phyloP scores from a whole-genome alignment of 768 basidiomycete genomes.

The Cantharellus cinnabarinus region DNA sequence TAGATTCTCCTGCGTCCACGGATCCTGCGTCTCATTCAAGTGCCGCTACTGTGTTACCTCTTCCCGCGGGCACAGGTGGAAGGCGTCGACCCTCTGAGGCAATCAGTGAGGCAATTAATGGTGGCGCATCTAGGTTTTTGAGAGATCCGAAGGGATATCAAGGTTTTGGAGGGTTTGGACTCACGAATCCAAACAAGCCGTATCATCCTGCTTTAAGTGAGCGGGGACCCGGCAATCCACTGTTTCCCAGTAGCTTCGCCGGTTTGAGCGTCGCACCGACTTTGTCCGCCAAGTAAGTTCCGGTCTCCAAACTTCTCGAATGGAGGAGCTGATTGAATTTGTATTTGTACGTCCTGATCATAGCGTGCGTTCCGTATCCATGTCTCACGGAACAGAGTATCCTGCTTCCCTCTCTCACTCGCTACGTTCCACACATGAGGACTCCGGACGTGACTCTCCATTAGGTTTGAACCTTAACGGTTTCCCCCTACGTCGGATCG shows the following conservation, averaged over 20 bases:
- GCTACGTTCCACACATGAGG: not conserved
- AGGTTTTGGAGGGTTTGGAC: not conserved
- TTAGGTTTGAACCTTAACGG: not conserved
- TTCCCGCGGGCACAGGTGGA: not conserved
- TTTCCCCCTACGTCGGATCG: not conserved
- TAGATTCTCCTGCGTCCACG: not conserved
- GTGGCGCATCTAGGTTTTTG: not conserved
- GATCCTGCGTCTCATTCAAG: not conserved
- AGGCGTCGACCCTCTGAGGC: not conserved
- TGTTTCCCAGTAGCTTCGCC: constrained; percentile 70
- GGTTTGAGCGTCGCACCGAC: constrained; percentile 46
- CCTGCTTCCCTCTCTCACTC: not conserved
- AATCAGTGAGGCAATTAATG: not conserved
- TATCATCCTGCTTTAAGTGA: constrained; percentile 17
- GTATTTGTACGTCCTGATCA: not conserved
- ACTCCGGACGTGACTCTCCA: not conserved
- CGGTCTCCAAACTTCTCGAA: not conserved
- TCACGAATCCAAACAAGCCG: not conserved
- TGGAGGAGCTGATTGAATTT: not conserved
- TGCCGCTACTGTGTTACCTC: not conserved
- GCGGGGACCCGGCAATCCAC: constrained; percentile 47
- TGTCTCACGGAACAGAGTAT: not conserved
- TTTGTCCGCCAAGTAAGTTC: constrained; percentile 31
- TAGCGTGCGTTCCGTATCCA: not conserved
- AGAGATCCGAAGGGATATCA: not conserved